These are phyloP conservation scores for Miscanthus lutarioriparius DNA, from an alignment of 176 grass and related monocot genomes.

Conservation along the genomic window DNA sequence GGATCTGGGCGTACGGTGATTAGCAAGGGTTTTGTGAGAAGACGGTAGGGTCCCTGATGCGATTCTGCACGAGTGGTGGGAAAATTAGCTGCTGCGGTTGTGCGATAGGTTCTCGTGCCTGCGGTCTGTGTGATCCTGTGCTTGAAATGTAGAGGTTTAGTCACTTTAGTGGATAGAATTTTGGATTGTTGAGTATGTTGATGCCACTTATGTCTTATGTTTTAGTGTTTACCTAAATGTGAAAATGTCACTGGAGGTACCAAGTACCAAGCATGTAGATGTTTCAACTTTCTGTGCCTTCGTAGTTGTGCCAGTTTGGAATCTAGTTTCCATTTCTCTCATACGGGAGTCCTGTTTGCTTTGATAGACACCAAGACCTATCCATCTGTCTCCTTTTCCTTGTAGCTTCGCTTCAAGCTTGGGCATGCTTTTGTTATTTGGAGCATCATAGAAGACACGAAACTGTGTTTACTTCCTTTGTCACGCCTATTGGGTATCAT, in stretches of 20 bases:
- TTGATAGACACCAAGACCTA: background rate
- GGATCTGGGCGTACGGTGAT: slow-evolving; percentile 52
- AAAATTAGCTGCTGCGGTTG: background rate
- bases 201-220: background rate
- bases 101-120: background rate
- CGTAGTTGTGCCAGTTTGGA: background rate
- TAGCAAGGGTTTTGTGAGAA: slow-evolving; percentile 19
- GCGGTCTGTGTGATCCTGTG: background rate
- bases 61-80: background rate
- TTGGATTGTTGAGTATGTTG: background rate
- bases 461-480: background rate
- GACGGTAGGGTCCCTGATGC: background rate
- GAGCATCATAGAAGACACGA: background rate
- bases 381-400: background rate
- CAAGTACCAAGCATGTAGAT: background rate
- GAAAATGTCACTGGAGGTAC: background rate
- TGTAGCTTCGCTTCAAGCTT: background rate
- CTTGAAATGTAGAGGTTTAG: background rate
- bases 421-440: background rate
- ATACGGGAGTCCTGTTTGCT: background rate
- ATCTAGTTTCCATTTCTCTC: background rate
- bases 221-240: background rate
- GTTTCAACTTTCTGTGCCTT: background rate
- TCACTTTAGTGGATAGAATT: background rate
- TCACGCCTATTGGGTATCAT: background rate